These are phyloP conservation scores for Neonectria hederae DNA, from an alignment of 2,329 filamentous ascomycete species.

Conservation along the genomic window DNA sequence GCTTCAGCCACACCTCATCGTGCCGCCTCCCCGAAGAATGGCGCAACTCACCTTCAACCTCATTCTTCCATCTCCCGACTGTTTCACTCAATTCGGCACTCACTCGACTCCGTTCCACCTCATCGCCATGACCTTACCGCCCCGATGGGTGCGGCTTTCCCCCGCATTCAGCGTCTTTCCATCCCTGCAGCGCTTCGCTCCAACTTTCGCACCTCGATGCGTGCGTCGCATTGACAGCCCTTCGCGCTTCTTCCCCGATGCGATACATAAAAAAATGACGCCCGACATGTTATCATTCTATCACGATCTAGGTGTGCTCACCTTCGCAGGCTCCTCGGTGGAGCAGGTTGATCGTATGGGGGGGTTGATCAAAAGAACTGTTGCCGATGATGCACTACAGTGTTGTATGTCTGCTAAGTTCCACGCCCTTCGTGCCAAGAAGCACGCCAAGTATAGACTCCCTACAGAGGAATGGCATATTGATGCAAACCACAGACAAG, in stretches of 20 bases:
- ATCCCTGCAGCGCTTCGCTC: constrained; percentile 34
- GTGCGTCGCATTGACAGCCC: constrained; percentile 7
- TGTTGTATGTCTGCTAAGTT: not conserved
- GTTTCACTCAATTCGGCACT: constrained; percentile 4
- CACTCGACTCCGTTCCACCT: not conserved
- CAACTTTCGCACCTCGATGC: constrained; percentile 30
- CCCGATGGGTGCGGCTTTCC: not conserved
- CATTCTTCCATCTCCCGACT: not conserved
- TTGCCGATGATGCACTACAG: constrained; percentile 8
- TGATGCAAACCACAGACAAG: not conserved
- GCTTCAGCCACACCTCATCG: constrained; percentile 32
- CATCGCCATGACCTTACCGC: not conserved
- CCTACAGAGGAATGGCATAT: constrained; percentile 24
- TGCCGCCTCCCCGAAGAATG: not conserved
- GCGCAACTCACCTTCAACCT: not conserved
- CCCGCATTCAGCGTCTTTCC: constrained; percentile 15
- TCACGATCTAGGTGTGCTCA: constrained; percentile 46
- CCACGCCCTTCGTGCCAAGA: not conserved
- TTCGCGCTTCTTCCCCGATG: not conserved
- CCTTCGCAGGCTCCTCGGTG: constrained; percentile 41
- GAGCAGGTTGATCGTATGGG: constrained; percentile 37
- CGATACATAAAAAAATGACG: too few relatives aligned
- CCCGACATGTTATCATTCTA: constrained; percentile 26
- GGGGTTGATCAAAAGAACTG: constrained; percentile 29
- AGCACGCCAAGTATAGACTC: constrained; percentile 26